Percentiles rank a stretch among this genome's conserved stretches.
phyloP scores from a whole-genome alignment of 1,284 basidiomycete genomes.

The Ceratobasidium sp. region DNA sequence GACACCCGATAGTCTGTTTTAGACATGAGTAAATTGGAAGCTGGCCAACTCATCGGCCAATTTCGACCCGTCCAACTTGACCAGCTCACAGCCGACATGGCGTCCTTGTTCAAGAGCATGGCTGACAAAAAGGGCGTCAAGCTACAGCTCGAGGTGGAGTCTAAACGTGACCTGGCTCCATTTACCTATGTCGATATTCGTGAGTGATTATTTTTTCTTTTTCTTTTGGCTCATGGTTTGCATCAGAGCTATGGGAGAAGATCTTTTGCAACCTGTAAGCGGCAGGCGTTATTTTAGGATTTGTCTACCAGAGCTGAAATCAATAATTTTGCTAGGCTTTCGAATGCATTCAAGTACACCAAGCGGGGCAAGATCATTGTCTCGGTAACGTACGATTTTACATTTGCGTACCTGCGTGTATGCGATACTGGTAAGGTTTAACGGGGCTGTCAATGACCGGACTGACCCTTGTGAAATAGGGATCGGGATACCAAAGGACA shows the following conservation, averaged over 20 bases:
- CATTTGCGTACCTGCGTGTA: slow-evolving; percentile 42
- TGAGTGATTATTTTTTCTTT: not conserved
- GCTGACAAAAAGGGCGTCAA: slow-evolving; percentile 45
- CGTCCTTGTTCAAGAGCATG: slow-evolving; percentile 47
- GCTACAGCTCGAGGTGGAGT: not conserved
- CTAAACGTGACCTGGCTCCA: not conserved
- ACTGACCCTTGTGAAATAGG: slow-evolving; percentile 43
- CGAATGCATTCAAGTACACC: slow-evolving; percentile 48
- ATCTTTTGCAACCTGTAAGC: slow-evolving; percentile 41
- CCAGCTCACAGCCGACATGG: slow-evolving; percentile 45
- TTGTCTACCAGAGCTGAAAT: not conserved
- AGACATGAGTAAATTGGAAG: not conserved
- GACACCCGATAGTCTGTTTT: not conserved
- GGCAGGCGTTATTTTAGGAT: not conserved
- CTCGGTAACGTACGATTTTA: slow-evolving; percentile 37
- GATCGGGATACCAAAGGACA: slow-evolving; percentile 45
- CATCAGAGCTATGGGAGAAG: slow-evolving; percentile 47
- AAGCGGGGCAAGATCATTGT: slow-evolving; percentile 43
- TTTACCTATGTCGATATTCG: slow-evolving; percentile 4
- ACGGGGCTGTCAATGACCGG: not conserved
- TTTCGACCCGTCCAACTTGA: slow-evolving; percentile 46
- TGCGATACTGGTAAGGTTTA: slow-evolving; percentile 42
- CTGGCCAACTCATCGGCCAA: slow-evolving; percentile 37
- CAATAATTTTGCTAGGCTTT: slow-evolving; percentile 37
- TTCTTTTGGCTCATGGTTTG: not conserved